phyloP scores from a whole-genome alignment of 1,284 basidiomycete genomes.

The Microbotryomycetes sp. region DNA sequence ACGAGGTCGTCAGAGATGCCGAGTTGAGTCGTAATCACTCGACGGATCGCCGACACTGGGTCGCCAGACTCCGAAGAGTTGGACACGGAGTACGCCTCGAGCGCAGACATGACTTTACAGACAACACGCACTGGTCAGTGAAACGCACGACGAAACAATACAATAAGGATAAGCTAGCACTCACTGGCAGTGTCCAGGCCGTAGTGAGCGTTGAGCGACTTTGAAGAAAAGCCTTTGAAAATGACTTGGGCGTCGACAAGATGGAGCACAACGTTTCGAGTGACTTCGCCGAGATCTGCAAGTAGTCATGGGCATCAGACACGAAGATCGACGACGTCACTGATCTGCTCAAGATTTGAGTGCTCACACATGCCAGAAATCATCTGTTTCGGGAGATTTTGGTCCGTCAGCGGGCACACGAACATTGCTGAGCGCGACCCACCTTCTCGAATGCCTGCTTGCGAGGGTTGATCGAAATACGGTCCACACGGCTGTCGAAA shows the following conservation, averaged over 20 bases:
- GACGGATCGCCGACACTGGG: slow-evolving; percentile 19
- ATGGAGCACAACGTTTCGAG: slow-evolving; percentile 74
- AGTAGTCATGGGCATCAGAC: too few species aligned
- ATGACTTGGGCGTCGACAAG: slow-evolving; percentile 67
- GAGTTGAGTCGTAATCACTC: slow-evolving; percentile 49
- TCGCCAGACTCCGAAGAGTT: slow-evolving; percentile 17
- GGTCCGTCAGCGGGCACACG: not conserved
- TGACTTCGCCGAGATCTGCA: slow-evolving; percentile 78
- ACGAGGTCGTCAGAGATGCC: slow-evolving; percentile 53
- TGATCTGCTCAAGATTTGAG: too few species aligned
- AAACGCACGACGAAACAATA: too few species aligned
- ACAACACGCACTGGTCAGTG: too few species aligned
- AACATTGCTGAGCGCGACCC: not conserved
- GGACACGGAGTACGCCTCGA: slow-evolving; percentile 49
- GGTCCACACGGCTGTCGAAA: slow-evolving; percentile 89
- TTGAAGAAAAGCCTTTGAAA: slow-evolving; percentile 70
- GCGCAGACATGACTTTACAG: slow-evolving; percentile 62
- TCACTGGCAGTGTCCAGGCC: slow-evolving; percentile 73
- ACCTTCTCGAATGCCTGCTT: slow-evolving; percentile 90
- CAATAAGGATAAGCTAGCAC: not conserved
- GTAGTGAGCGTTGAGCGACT: slow-evolving; percentile 75
- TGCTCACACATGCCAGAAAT: slow-evolving; percentile 84
- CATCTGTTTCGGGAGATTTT: slow-evolving; percentile 47
- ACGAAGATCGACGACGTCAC: too few species aligned
- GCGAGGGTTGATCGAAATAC: slow-evolving; percentile 85